Percentiles rank a stretch among this genome's conserved stretches.
phyloP scores from a whole-genome alignment of 371 early-diverging fungal genomes.

The Umbelopsis sp. region DNA sequence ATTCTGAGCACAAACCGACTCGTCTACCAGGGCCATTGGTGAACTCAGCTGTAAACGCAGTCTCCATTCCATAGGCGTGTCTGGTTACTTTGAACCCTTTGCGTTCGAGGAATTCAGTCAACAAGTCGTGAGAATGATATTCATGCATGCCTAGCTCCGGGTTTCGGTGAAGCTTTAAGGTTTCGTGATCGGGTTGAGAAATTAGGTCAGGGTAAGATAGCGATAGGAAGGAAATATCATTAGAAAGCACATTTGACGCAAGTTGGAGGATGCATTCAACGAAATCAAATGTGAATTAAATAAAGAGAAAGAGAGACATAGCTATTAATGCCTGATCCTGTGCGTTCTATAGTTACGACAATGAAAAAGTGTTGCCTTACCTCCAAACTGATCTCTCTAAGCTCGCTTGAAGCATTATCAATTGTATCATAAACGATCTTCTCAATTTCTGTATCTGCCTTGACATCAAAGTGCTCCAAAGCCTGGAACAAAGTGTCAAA shows the following conservation, averaged over 20 bases:
- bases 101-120: constrained; percentile 60
- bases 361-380: constrained; percentile 28
- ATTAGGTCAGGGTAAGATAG: not conserved
- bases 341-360: no score
- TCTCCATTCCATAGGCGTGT: constrained; percentile 58
- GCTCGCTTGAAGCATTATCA: constrained; percentile 41
- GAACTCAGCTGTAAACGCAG: constrained; percentile 68
- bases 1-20: constrained; percentile 65
- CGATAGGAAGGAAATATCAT: not conserved
- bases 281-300: no score
- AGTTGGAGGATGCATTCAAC: no score
- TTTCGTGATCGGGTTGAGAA: not conserved
- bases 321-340: not conserved
- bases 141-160: constrained; percentile 69
- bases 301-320: constrained; percentile 7
- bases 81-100: constrained; percentile 60
- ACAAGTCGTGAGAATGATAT: constrained; percentile 45
- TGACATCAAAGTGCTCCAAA: constrained; percentile 10
- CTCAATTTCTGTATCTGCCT: constrained; percentile 30
- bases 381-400: constrained; percentile 60
- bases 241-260: no score
- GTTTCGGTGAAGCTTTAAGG: constrained; percentile 58
- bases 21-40: constrained; percentile 45
- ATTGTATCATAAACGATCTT: constrained; percentile 46
- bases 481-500: not conserved